phyloP scores from a whole-genome alignment of 805 yeast genomes.

The Hanseniaspora pseudoguilliermondii region DNA sequence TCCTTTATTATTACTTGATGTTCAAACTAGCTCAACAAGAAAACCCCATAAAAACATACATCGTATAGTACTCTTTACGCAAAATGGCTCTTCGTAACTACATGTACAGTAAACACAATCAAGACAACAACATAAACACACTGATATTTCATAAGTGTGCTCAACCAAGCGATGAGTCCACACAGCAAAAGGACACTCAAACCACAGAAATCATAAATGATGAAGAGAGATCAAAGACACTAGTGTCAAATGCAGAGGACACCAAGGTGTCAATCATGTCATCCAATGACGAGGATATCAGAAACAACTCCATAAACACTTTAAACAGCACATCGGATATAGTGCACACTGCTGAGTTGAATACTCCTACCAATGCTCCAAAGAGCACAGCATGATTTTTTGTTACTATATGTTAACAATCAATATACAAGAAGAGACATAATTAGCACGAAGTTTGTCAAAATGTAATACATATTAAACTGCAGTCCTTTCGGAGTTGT shows the following conservation, averaged over 20 bases:
- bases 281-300: neutral
- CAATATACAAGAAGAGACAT: too few species aligned
- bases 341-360: neutral
- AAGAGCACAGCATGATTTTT: too few species aligned
- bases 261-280: neutral
- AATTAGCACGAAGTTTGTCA: too few species aligned
- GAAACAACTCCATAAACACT: neutral
- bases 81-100: conserved; percentile 13
- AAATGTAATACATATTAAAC: too few species aligned
- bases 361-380: neutral
- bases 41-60: too few species aligned
- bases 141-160: conserved; percentile 1
- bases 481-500: too few species aligned
- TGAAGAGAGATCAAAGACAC: neutral
- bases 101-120: conserved; percentile 13
- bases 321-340: neutral
- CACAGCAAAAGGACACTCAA: neutral
- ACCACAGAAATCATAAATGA: neutral
- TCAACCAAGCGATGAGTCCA: neutral
- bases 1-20: too few species aligned
- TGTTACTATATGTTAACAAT: too few species aligned
- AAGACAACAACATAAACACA: conserved; percentile 3
- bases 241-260: neutral
- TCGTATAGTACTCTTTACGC: too few species aligned
- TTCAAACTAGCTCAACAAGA: too few species aligned